Conservation (phyloP, 805 yeast genomes). For the Candida chilensis region DNA sequence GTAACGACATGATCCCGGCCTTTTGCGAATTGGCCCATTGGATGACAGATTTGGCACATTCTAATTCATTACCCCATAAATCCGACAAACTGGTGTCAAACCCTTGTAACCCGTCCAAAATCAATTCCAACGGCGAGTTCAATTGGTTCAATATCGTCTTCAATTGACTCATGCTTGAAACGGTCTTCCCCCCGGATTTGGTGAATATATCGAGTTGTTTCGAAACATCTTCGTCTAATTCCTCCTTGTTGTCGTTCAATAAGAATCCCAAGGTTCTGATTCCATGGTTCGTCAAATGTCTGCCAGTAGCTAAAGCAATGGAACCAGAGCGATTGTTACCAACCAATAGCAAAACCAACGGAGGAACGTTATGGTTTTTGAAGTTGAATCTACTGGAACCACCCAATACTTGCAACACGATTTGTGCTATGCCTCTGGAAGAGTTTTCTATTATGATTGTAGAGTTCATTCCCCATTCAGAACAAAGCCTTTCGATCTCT, state of each 20-base stretch:
- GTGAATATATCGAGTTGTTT: slow-evolving; percentile 48
- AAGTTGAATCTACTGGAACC: slow-evolving; percentile 56
- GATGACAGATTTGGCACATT: slow-evolving; percentile 34
- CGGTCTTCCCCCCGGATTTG: slow-evolving; percentile 64
- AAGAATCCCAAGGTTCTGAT: slow-evolving; percentile 52
- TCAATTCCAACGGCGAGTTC: slow-evolving; percentile 70
- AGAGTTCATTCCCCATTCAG: slow-evolving; percentile 43
- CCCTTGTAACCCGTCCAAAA: slow-evolving; percentile 82
- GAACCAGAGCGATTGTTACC: slow-evolving; percentile 75
- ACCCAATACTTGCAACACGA: slow-evolving; percentile 56
- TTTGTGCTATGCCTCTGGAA: slow-evolving; percentile 53
- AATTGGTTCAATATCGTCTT: slow-evolving; percentile 29
- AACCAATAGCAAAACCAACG: slow-evolving; percentile 58
- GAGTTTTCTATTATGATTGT: slow-evolving; percentile 50
- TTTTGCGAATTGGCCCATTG: slow-evolving; percentile 55
- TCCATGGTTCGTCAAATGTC: slow-evolving; percentile 70
- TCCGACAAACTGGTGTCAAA: slow-evolving; percentile 64
- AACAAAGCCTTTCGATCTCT: slow-evolving; percentile 59
- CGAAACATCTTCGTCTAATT: slow-evolving; percentile 31
- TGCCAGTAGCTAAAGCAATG: slow-evolving; percentile 68
- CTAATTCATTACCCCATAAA: slow-evolving; percentile 32
- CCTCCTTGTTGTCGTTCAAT: slow-evolving; percentile 21
- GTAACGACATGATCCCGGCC: slow-evolving; percentile 53
- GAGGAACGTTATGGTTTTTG: slow-evolving; percentile 72
- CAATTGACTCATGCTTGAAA: slow-evolving; percentile 21